phyloP scores from a whole-genome alignment of 495 filamentous ascomycete genomes.

The Xylaria castorea region DNA sequence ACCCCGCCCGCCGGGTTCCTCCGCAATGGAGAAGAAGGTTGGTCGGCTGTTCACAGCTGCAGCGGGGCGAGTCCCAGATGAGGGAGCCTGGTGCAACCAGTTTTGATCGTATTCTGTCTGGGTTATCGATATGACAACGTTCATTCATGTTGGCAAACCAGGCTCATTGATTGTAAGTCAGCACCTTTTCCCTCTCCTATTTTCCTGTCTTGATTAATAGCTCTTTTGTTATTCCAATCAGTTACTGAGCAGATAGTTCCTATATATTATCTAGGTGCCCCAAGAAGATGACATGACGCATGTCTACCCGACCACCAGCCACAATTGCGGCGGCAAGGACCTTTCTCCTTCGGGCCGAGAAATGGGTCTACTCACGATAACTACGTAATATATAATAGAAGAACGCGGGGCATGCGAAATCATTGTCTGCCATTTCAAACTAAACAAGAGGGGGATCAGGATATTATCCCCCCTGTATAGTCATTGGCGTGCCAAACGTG shows the following conservation, averaged over 20 bases:
- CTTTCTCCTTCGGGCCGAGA: slow-evolving; percentile 17
- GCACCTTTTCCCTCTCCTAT: neutral
- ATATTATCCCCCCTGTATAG: neutral
- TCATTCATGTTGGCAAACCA: neutral
- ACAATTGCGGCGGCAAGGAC: neutral
- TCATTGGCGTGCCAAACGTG: neutral
- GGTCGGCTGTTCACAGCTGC: slow-evolving; percentile 1
- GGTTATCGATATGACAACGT: too few relatives aligned
- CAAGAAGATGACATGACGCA: neutral
- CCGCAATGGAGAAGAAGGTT: neutral
- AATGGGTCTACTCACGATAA: neutral
- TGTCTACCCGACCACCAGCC: neutral
- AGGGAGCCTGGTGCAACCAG: too few relatives aligned
- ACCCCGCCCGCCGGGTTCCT: neutral
- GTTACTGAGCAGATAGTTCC: neutral
- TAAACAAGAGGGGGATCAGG: neutral
- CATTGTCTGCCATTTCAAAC: neutral
- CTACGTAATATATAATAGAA: neutral
- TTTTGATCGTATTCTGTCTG: too few relatives aligned
- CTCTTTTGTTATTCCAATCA: neutral
- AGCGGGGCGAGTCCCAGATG: too few relatives aligned
- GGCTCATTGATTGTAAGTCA: neutral
- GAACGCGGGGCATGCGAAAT: neutral
- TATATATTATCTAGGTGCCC: neutral
- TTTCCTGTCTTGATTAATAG: neutral